Percentiles rank a stretch among this genome's conserved stretches.
phyloP scores from a whole-genome alignment of 192 early-diverging fungal species.

The Chytriomyces sp. region DNA sequence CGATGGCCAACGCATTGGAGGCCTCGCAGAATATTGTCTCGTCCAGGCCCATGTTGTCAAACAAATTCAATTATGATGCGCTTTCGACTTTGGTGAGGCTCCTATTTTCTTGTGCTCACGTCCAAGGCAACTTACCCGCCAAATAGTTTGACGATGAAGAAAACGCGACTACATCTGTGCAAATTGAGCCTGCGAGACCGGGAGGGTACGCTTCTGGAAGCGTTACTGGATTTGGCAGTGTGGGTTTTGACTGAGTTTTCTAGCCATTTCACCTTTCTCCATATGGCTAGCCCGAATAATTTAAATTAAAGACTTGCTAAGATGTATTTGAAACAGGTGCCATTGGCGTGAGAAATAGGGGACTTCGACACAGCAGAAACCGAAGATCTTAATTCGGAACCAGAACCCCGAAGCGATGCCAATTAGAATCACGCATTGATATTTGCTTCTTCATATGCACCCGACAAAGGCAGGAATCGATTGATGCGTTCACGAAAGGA shows the following conservation, averaged over 20 bases:
- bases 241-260: not conserved
- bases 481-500: too few relatives aligned
- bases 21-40: conserved; percentile 75
- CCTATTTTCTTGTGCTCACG: not conserved
- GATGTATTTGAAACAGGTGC: too few relatives aligned
- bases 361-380: too few relatives aligned
- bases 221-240: conserved; percentile 12
- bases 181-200: not conserved
- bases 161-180: not conserved
- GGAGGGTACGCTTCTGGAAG: conserved; percentile 6
- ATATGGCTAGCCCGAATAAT: too few relatives aligned
- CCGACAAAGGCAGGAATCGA: too few relatives aligned
- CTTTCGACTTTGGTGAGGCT: conserved; percentile 58
- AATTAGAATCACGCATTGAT: too few relatives aligned
- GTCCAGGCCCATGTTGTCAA: conserved; percentile 72
- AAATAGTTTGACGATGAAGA: conserved; percentile 11
- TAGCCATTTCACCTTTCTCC: too few relatives aligned
- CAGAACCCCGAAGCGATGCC: too few relatives aligned
- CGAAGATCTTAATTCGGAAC: too few relatives aligned
- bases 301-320: too few relatives aligned
- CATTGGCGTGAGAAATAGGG: too few relatives aligned
- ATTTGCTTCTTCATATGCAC: too few relatives aligned
- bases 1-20: conserved; percentile 44
- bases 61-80: conserved; percentile 88
- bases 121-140: not conserved